Base-by-base conservation (phyloP, 2,329 filamentous ascomycete species). In the Aspergillus sp. region DNA sequence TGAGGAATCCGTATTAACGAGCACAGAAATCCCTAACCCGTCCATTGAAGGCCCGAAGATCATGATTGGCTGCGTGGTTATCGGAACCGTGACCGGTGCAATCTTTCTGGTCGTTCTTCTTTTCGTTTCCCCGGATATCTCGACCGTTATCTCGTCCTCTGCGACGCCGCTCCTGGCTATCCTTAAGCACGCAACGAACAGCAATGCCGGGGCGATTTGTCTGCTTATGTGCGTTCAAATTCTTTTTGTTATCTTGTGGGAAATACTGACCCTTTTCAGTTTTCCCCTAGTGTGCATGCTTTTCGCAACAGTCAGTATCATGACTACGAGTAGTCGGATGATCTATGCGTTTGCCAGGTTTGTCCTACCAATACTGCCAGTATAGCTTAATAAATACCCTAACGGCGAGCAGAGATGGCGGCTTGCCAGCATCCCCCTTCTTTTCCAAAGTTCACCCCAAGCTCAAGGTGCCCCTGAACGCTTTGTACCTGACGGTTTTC, bases 401-500 rank as follows among this genome's bases (percentile, higher is more conserved):
- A 27, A 52, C 43, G 12, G 28, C 28, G 2, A 19, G 41, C 46
- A 69, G 80, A 55, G 84, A 88, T 48, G 78, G 82, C 2, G 85
- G 83, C 7, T 73, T 88, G 5, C 83, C 83, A 0, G 74, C 74
- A 34, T 82, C 80, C 3, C 67, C 62, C 1, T 64, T 81, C 53
- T 83, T 86, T 51, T 75, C 80, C 44, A 74, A 70, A 40, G 77
- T 87, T 1, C 80, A 87, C 57, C 71, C 75, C 0, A 72, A 62
- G 9, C 73, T 86, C 0, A 76, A 77, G 0, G 76, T 86, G 1
- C 85, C 85, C 0, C 65, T 88, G 9, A 85, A 87, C 55, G 76
- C 83, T 0, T 68, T 88, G 1, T 70, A 80, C 8, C 71, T 86
- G 43, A 82, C 80, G 2, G 73, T 78, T 0, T 67, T 66, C 3